phyloP scores from a whole-genome alignment of 2,329 filamentous ascomycete species.

The Helotiales sp. region DNA sequence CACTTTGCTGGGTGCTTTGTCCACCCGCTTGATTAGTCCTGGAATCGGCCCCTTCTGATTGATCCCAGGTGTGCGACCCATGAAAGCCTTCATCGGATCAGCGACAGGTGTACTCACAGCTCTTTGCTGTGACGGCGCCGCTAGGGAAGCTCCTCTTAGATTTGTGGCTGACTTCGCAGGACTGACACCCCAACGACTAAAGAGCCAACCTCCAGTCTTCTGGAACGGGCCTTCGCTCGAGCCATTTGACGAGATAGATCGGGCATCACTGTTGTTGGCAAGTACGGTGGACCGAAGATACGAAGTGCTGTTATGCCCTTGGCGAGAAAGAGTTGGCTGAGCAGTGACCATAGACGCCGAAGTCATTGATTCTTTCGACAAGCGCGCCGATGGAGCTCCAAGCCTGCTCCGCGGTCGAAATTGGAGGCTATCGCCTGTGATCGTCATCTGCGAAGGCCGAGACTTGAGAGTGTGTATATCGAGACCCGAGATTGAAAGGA shows the following conservation, averaged over 20 bases:
- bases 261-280: slow-evolving; percentile 28
- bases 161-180: slow-evolving; percentile 35
- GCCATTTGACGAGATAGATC: slow-evolving; percentile 35
- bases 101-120: slow-evolving; percentile 36
- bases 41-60: slow-evolving; percentile 76
- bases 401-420: slow-evolving; percentile 48
- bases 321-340: slow-evolving; percentile 52
- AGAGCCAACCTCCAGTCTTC: slow-evolving; percentile 65
- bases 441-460: slow-evolving; percentile 73
- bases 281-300: slow-evolving; percentile 58
- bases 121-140: slow-evolving; percentile 16
- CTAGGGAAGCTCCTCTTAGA: slow-evolving; percentile 11
- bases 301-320: slow-evolving; percentile 49
- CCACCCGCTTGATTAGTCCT: slow-evolving; percentile 57
- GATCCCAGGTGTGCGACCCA: slow-evolving; percentile 65
- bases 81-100: slow-evolving; percentile 37
- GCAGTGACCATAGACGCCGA: slow-evolving; percentile 55
- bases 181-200: slow-evolving; percentile 60
- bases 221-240: slow-evolving; percentile 42
- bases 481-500: slow-evolving; percentile 82
- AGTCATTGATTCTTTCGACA: slow-evolving; percentile 54
- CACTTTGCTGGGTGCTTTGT: slow-evolving; percentile 33
- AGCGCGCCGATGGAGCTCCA: slow-evolving; percentile 41
- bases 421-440: slow-evolving; percentile 47
- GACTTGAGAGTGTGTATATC: slow-evolving; percentile 83